Percentiles rank a stretch among this genome's conserved stretches.
phyloP scores from a whole-genome alignment of 371 early-diverging fungal genomes.

The Dinochytrium kinnereticum region DNA sequence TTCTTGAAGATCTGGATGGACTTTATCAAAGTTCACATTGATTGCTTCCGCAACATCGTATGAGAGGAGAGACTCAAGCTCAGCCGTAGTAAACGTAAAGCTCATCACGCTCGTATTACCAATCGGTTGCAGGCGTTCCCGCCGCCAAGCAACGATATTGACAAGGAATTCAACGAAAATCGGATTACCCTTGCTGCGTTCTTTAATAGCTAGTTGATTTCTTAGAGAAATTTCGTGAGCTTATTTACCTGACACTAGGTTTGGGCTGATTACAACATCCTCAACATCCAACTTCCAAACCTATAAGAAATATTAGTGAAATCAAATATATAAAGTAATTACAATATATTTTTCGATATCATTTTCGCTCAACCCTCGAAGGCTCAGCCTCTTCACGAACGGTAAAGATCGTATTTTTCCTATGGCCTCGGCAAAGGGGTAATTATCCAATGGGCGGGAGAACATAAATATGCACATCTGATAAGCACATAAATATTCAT shows the following conservation, averaged over 20 bases:
- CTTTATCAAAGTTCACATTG: slow-evolving; percentile 3
- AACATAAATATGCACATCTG: neutral
- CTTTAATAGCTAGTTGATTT: neutral
- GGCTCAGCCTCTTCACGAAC: neutral
- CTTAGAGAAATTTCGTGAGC: no score
- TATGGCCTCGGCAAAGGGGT: neutral
- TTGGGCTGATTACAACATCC: neutral
- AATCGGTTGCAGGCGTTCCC: neutral
- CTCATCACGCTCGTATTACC: neutral
- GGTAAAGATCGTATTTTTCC: neutral
- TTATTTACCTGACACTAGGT: neutral
- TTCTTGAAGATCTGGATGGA: slow-evolving; percentile 2
- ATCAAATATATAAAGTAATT: neutral
- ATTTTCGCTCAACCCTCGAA: neutral
- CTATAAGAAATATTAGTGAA: neutral
- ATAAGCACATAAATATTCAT: neutral
- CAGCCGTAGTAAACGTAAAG: neutral
- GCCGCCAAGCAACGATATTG: neutral
- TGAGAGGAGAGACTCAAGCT: neutral
- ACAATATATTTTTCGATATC: slow-evolving; percentile 6
- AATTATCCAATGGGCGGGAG: slow-evolving; percentile 1
- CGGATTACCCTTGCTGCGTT: neutral
- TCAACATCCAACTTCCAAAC: neutral
- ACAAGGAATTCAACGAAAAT: neutral
- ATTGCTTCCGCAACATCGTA: slow-evolving; percentile 2